Evolutionary conservation across 495 filamentous ascomycete species (phyloP), one percentile per base, ranked within the genome.

Genomic region (Xanthoparmelia taractica): DNA sequence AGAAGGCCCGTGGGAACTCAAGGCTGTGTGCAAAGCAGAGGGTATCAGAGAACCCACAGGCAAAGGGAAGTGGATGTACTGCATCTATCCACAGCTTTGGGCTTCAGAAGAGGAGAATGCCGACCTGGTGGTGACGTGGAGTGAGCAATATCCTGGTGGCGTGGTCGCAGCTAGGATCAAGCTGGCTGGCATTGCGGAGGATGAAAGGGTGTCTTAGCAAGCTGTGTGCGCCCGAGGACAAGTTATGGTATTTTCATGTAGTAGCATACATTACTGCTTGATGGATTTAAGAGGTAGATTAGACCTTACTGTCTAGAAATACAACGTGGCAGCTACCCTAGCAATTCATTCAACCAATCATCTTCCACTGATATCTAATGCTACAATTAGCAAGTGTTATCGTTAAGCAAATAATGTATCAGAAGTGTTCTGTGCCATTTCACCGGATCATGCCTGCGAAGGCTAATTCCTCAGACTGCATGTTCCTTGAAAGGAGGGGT

Each of bases 71-170:
- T 70, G 68, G 40, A 65, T 41, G 61, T 72, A 72, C 56, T 71
- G 68, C 34, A 66, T 72, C 10, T 73, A 71, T 40, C 61, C 69
- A 1, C 72, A 73, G 45, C 70, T 68, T 3, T 72, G 70, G 70
- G 68, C 67, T 8, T 65, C 65, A 12, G 54, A 66, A n/a, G 56
- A 63, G 31, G 60, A 48, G 18, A 41, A 69, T 5, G 66, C 66
- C 36, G 68, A 70, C 27, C 36, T 73, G 11, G 61, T 73, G 62
- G 66, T 73, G 8, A 66, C 66, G 8, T 73, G 71, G 71, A 67
- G 68, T 27, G 70, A 73, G 38, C 59, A 66, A 27, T 68, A 63
- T 31, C 68, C 70, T 29, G 69, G 62, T 5, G 68, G 68, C 7
- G 58, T 54, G 13, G 2, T 54, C 0, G 50, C 29, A 3, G 29